phyloP scores from a whole-genome alignment of 2,329 filamentous ascomycete genomes.

The Talaromyces sp. region DNA sequence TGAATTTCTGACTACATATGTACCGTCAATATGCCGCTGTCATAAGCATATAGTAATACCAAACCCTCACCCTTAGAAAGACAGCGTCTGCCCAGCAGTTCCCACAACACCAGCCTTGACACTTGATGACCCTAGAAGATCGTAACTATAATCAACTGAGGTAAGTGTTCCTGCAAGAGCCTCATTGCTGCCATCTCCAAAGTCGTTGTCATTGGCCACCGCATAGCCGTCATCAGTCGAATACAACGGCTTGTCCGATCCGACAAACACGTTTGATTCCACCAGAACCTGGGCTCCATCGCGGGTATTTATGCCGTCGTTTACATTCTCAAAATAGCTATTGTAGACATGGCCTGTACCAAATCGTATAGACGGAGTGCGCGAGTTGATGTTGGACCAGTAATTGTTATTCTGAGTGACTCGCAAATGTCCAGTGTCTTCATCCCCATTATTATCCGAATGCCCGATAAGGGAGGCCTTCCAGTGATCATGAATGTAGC shows the following conservation, averaged over 20 bases:
- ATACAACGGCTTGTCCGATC: neutral
- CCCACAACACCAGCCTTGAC: neutral
- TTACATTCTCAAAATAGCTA: neutral
- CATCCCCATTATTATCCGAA: neutral
- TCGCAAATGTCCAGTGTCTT: neutral
- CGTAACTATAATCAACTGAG: neutral
- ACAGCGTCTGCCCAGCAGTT: neutral
- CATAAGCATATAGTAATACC: neutral
- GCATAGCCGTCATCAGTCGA: neutral
- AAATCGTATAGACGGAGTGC: neutral
- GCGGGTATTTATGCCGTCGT: neutral
- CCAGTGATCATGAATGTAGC: constrained; percentile 54
- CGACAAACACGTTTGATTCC: neutral
- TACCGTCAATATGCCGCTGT: neutral
- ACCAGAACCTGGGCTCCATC: neutral
- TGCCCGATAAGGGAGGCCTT: constrained; percentile 51
- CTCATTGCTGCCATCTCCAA: neutral
- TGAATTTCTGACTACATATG: neutral
- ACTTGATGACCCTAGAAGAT: neutral
- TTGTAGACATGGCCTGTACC: neutral
- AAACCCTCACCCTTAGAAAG: neutral
- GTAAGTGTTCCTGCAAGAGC: neutral
- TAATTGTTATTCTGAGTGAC: neutral
- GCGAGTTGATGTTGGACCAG: neutral
- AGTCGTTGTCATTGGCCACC: neutral